Conservation (phyloP, 108 stramenopile genomes). For the Hondaea fermentalgiana region DNA sequence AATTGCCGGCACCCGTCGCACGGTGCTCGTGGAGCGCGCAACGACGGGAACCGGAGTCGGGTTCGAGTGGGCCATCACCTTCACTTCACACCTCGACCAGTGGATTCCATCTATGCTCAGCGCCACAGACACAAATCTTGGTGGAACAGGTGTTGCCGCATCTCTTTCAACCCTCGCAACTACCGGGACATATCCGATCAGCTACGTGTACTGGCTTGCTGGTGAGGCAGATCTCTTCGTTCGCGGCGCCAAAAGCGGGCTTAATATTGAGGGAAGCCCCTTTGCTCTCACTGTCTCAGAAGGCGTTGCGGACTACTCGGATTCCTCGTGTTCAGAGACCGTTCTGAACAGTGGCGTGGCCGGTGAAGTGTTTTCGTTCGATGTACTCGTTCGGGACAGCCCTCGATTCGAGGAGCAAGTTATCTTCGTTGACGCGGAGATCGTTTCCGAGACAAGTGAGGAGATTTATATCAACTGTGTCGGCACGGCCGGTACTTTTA, state of each 20-base stretch:
- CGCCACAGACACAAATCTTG: background rate
- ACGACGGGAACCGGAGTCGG: background rate
- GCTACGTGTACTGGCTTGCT: constrained; percentile 53
- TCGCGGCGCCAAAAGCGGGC: constrained; percentile 29
- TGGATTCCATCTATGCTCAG: background rate
- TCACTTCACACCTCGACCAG: background rate
- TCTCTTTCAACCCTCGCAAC: background rate
- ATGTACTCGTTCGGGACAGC: constrained; percentile 50
- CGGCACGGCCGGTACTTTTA: constrained; percentile 45
- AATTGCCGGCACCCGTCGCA: background rate
- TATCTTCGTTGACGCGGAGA: constrained; percentile 27
- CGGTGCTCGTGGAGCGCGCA: background rate
- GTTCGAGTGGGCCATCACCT: background rate
- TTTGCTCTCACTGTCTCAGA: constrained; percentile 46
- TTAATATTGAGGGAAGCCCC: constrained; percentile 50
- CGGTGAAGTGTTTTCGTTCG: constrained; percentile 48
- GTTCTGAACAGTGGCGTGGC: constrained; percentile 54
- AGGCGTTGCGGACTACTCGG: constrained; percentile 41
- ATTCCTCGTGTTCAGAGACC: constrained; percentile 44
- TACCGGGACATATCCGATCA: constrained; percentile 57
- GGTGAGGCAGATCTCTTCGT: constrained; percentile 55
- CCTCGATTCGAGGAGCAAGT: constrained; percentile 54
- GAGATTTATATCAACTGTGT: background rate
- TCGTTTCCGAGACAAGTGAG: background rate
- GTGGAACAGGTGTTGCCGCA: background rate